Evolutionary conservation across 805 yeast species (phyloP).

Genomic region (Candida palmyrensis): DNA sequence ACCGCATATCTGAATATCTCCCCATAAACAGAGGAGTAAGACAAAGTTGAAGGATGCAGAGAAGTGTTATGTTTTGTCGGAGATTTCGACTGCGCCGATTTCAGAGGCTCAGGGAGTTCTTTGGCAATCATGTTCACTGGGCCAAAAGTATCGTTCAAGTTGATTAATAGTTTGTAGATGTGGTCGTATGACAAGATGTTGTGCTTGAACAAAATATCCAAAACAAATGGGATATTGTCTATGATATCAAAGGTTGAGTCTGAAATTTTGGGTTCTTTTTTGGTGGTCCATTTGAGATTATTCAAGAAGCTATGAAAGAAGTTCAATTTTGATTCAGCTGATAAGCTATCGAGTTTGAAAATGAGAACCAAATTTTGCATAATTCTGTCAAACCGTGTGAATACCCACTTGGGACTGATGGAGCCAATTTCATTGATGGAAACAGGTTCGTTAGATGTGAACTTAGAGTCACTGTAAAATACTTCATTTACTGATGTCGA

Average conservation of each 20-base stretch:
- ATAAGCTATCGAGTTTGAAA: constrained; percentile 18
- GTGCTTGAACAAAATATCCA: constrained; percentile 16
- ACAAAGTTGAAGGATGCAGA: constrained; percentile 1
- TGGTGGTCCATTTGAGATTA: constrained; percentile 20
- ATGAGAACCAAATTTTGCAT: constrained; percentile 19
- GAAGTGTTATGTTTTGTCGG: constrained; percentile 2
- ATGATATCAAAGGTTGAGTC: constrained; percentile 27
- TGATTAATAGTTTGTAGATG: constrained; percentile 19
- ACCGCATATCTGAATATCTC: constrained; percentile 2
- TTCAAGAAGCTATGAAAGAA: constrained; percentile 20
- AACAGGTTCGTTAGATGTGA: constrained; percentile 29
- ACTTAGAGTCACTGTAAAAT: constrained; percentile 20
- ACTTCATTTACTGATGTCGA: constrained; percentile 13
- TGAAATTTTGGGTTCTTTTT: constrained; percentile 24
- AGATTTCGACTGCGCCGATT: too few relatives aligned
- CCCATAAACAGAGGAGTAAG: constrained; percentile 7
- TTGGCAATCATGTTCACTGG: constrained; percentile 15
- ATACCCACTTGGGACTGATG: constrained; percentile 30
- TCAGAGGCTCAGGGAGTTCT: too few relatives aligned
- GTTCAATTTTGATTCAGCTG: constrained; percentile 19
- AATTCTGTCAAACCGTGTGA: constrained; percentile 23
- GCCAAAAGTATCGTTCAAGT: constrained; percentile 29
- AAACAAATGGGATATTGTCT: constrained; percentile 23
- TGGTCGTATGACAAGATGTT: constrained; percentile 13
- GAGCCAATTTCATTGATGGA: constrained; percentile 25